A percentile compares a stretch with the other conserved stretches of the same genome.
phyloP scores from a whole-genome alignment of 1,284 basidiomycete genomes.

The Lignosus rhinocerotis region DNA sequence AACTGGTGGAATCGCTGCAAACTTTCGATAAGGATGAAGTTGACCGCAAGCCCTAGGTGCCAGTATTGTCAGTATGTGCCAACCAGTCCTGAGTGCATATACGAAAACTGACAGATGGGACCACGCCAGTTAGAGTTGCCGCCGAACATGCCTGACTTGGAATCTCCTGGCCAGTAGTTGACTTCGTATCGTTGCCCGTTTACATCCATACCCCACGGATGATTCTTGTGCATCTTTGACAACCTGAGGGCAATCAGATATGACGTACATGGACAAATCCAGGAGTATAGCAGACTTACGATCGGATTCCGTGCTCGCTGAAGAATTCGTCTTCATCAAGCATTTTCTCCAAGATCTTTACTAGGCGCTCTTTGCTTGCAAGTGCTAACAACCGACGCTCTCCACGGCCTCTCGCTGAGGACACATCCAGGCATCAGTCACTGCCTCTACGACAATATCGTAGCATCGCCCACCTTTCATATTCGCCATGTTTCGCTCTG shows the following conservation, averaged over 20 bases:
- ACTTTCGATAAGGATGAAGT: conserved; percentile 92
- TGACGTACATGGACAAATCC: background rate
- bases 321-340: conserved; percentile 96
- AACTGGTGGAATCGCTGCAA: conserved; percentile 97
- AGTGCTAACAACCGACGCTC: conserved; percentile 89
- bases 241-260: conserved; percentile 36
- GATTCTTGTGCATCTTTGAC: conserved; percentile 87
- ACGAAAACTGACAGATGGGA: conserved; percentile 63
- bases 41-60: conserved; percentile 82
- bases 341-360: conserved; percentile 93
- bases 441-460: background rate
- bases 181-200: conserved; percentile 92
- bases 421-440: background rate
- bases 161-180: conserved; percentile 97
- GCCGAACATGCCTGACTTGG: conserved; percentile 96
- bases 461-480: conserved; percentile 66
- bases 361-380: conserved; percentile 88
- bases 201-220: conserved; percentile 95
- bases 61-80: background rate
- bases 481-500: conserved; percentile 93
- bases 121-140: conserved; percentile 98
- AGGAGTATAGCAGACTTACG: conserved; percentile 44
- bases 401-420: conserved; percentile 72
- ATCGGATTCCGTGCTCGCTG: conserved; percentile 92
- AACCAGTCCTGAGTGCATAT: background rate